Conservation (phyloP, 805 yeast species). For the Ogataea ganodermae region DNA sequence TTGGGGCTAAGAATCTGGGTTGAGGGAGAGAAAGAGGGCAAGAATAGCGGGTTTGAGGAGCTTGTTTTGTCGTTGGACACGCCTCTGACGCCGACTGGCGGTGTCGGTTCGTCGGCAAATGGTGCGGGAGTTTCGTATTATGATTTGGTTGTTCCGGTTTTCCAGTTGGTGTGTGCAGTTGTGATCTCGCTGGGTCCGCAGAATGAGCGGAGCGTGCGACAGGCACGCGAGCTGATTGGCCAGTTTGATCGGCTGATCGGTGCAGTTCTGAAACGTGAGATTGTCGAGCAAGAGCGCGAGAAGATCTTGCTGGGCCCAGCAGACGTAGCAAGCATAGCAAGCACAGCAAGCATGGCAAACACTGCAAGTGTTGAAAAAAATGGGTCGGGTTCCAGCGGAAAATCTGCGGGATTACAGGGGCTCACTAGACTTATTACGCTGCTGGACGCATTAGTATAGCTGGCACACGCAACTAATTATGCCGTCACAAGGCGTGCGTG, state of each 20-base stretch:
- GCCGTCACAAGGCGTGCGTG: not conserved
- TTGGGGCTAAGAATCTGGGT: slow-evolving; percentile 54
- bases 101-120: slow-evolving; percentile 2
- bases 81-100: slow-evolving; percentile 40
- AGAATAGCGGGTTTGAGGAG: slow-evolving; percentile 32
- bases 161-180: slow-evolving; percentile 69
- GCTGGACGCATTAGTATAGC: slow-evolving; percentile 27
- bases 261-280: slow-evolving; percentile 45
- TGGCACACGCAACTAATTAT: not conserved
- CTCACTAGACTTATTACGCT: slow-evolving; percentile 33
- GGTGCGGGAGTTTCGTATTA: slow-evolving; percentile 47
- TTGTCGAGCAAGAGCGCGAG: slow-evolving; percentile 20
- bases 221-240: slow-evolving; percentile 51
- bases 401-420: slow-evolving; percentile 23
- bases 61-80: slow-evolving; percentile 55
- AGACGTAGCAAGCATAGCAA: not conserved
- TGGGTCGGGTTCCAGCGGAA: slow-evolving; percentile 6
- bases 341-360: not conserved
- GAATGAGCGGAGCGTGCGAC: slow-evolving; percentile 57
- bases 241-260: slow-evolving; percentile 57
- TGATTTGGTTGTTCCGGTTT: slow-evolving; percentile 70
- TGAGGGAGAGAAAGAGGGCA: slow-evolving; percentile 17
- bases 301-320: not conserved
- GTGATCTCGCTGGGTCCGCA: slow-evolving; percentile 77
- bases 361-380: not conserved